Conservation (phyloP, 768 basidiomycete species). For the Calocybe indica region DNA sequence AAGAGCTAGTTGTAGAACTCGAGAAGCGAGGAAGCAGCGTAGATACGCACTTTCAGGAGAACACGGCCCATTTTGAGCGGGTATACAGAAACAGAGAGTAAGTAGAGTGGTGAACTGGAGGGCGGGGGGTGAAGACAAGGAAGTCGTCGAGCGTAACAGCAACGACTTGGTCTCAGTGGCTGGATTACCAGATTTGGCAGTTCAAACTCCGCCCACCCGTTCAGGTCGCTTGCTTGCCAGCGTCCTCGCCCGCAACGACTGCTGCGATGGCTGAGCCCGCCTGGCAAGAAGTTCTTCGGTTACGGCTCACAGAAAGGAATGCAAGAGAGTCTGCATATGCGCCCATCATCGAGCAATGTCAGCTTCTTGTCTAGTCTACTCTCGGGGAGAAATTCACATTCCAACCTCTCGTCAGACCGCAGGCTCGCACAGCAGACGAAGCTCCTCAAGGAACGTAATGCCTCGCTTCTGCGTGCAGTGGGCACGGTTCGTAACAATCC, state of each 20-base stretch:
- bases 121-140: conserved; percentile 10
- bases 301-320: conserved; percentile 80
- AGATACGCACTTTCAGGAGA: conserved; percentile 63
- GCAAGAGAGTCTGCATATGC: conserved; percentile 75
- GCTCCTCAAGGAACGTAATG: conserved; percentile 88
- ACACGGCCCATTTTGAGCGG: conserved; percentile 67
- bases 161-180: conserved; percentile 2
- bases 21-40: background rate
- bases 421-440: conserved; percentile 90
- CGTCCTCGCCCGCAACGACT: no score
- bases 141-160: background rate
- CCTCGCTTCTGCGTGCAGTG: conserved; percentile 80
- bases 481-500: conserved; percentile 62
- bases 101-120: conserved; percentile 16
- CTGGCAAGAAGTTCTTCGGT: conserved; percentile 80
- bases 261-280: conserved; percentile 65
- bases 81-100: conserved; percentile 15
- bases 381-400: conserved; percentile 7
- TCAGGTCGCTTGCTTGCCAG: conserved; percentile 5
- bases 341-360: conserved; percentile 90
- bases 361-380: conserved; percentile 21
- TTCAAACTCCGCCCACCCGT: conserved; percentile 36
- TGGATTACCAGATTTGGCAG: conserved; percentile 19
- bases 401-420: conserved; percentile 52
- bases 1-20: conserved; percentile 6